Conservation (phyloP, 768 basidiomycete genomes). For the Boletellus sp. region DNA sequence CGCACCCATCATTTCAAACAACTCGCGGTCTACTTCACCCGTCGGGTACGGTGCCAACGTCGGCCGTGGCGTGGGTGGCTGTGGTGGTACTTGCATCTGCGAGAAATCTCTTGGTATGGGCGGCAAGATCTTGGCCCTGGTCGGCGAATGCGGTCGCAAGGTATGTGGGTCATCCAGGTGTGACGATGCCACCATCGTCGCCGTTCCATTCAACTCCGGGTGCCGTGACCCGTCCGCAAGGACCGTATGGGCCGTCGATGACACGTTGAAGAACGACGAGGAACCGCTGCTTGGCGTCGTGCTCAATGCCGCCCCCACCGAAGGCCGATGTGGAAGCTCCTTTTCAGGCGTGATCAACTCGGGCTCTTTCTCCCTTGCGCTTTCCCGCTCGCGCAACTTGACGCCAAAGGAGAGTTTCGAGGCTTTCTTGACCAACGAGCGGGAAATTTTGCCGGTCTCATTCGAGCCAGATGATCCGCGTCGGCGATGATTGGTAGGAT, state of each 20-base stretch:
- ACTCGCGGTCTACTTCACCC: constrained; percentile 61
- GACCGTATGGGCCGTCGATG: constrained; percentile 47
- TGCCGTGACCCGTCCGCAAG: constrained; percentile 34
- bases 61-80: constrained; percentile 35
- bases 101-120: constrained; percentile 76
- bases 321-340: constrained; percentile 43
- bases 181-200: constrained; percentile 11
- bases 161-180: constrained; percentile 29
- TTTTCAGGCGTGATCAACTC: constrained; percentile 40
- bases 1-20: constrained; percentile 71
- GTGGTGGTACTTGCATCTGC: constrained; percentile 8
- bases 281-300: constrained; percentile 74
- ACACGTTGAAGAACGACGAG: constrained; percentile 83
- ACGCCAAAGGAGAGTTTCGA: constrained; percentile 77
- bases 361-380: constrained; percentile 43
- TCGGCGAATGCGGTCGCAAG: constrained; percentile 47
- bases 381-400: constrained; percentile 48
- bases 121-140: constrained; percentile 64
- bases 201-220: constrained; percentile 24
- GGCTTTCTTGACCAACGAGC: constrained; percentile 65
- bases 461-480: constrained; percentile 48
- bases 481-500: constrained; percentile 37
- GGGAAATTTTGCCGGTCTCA: constrained; percentile 47
- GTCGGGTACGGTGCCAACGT: constrained; percentile 53
- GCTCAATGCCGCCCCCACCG: constrained; percentile 47